Conservation (phyloP, 257 asterid species). For the Scutellaria galericulata region DNA sequence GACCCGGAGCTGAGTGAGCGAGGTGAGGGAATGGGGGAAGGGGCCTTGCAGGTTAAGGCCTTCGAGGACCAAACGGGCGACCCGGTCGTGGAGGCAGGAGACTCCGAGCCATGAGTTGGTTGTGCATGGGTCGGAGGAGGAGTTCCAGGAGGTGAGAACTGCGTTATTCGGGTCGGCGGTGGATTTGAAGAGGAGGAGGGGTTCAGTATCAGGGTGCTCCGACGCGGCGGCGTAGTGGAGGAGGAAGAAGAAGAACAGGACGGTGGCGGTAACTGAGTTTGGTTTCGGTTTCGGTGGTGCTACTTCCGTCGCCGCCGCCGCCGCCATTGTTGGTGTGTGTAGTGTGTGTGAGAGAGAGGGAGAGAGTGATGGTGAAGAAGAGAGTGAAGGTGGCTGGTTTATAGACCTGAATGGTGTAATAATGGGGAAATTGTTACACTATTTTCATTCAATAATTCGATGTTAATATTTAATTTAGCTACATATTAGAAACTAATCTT, state of each 20-base stretch:
- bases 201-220: constrained; percentile 56
- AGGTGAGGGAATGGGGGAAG: constrained; percentile 47
- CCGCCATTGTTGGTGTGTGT: constrained; percentile 44
- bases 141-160: constrained; percentile 61
- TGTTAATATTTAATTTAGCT: too few species aligned
- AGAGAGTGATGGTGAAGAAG: constrained; percentile 3
- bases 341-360: constrained; percentile 24
- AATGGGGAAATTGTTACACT: constrained; percentile 24
- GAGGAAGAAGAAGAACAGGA: constrained; percentile 37
- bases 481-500: too few species aligned
- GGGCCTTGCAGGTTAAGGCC: constrained; percentile 51
- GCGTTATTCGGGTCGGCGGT: constrained; percentile 51
- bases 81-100: constrained; percentile 66
- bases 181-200: constrained; percentile 69
- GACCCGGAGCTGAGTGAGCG: constrained; percentile 64
- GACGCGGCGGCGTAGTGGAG: constrained; percentile 45
- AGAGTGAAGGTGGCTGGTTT: constrained; percentile 4
- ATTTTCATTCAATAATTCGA: too few species aligned
- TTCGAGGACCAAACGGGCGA: constrained; percentile 76
- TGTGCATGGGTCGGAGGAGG: constrained; percentile 61
- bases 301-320: constrained; percentile 19
- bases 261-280: constrained; percentile 29
- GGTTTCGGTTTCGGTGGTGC: constrained; percentile 14
- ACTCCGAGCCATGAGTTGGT: constrained; percentile 65
- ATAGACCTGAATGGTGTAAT: constrained; percentile 20